phyloP scores from a whole-genome alignment of 1,284 basidiomycete genomes.

The Ustilago esculenta region DNA sequence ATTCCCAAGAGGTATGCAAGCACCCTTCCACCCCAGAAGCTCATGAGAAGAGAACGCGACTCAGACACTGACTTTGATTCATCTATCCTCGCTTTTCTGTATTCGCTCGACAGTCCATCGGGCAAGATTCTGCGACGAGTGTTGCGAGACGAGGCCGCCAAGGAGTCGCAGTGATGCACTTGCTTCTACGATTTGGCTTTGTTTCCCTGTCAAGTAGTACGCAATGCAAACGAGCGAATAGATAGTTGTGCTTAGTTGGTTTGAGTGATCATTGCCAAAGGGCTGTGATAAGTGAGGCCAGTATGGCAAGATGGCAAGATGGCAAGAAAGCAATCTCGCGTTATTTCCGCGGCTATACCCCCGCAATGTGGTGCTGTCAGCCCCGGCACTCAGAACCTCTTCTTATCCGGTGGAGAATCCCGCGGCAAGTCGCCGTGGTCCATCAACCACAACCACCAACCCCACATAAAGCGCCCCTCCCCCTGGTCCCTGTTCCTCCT shows the following conservation, averaged over 20 bases:
- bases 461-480: background rate
- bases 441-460: background rate
- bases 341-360: slow-evolving; percentile 3
- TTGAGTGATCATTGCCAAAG: too few relatives aligned
- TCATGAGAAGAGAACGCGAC: background rate
- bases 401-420: background rate
- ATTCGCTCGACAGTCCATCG: slow-evolving; percentile 40
- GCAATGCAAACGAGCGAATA: too few relatives aligned
- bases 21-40: background rate
- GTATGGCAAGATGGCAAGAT: too few relatives aligned
- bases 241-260: too few relatives aligned
- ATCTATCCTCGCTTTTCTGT: background rate
- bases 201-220: too few relatives aligned
- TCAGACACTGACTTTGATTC: slow-evolving; percentile 3
- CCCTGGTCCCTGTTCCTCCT: too few relatives aligned
- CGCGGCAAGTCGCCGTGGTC: slow-evolving; percentile 14
- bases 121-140: slow-evolving; percentile 65
- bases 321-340: background rate
- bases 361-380: too few relatives aligned
- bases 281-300: too few relatives aligned
- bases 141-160: slow-evolving; percentile 49
- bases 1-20: slow-evolving; percentile 58
- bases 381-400: background rate
- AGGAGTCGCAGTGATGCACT: slow-evolving; percentile 39
- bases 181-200: too few relatives aligned